Percentiles rank a stretch among this genome's conserved stretches.
These are phyloP conservation scores for Leccinum cinnamomeum DNA, from an alignment of 1,284 basidiomycete genomes.

Conservation along the genomic window DNA sequence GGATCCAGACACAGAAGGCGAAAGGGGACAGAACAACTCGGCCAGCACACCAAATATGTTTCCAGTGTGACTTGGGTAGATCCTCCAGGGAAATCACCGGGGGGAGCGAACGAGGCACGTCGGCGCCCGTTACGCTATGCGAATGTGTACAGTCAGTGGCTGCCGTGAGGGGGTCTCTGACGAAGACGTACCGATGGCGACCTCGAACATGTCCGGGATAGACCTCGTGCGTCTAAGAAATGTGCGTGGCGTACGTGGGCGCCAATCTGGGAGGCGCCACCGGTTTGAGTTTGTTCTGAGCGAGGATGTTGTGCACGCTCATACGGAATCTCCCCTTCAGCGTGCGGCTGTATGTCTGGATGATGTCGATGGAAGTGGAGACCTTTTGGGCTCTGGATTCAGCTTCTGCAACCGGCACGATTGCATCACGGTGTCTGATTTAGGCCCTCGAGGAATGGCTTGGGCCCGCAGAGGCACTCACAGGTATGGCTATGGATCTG, in stretches of 20 bases:
- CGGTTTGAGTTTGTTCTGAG: constrained; percentile 51
- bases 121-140: constrained; percentile 74
- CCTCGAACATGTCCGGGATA: too few relatives aligned
- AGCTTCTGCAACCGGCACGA: too few relatives aligned
- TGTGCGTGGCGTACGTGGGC: too few relatives aligned
- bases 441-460: not conserved
- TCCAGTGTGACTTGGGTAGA: constrained; percentile 26
- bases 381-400: too few relatives aligned
- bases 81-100: constrained; percentile 15
- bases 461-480: too few relatives aligned
- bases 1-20: constrained; percentile 39
- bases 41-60: constrained; percentile 73
- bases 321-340: constrained; percentile 47
- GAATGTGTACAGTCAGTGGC: constrained; percentile 46
- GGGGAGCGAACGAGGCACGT: constrained; percentile 47
- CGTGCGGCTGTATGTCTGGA: constrained; percentile 16
- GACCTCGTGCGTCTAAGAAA: too few relatives aligned
- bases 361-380: constrained; percentile 3
- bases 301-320: constrained; percentile 64
- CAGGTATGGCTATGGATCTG: too few relatives aligned
- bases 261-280: constrained; percentile 11
- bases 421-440: constrained; percentile 51
- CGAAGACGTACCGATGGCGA: too few relatives aligned
- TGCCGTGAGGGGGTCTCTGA: too few relatives aligned
- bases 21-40: constrained; percentile 37